These are phyloP conservation scores for Mycena citricolor DNA, from an alignment of 1,284 basidiomycete species.

Conservation along the genomic window DNA sequence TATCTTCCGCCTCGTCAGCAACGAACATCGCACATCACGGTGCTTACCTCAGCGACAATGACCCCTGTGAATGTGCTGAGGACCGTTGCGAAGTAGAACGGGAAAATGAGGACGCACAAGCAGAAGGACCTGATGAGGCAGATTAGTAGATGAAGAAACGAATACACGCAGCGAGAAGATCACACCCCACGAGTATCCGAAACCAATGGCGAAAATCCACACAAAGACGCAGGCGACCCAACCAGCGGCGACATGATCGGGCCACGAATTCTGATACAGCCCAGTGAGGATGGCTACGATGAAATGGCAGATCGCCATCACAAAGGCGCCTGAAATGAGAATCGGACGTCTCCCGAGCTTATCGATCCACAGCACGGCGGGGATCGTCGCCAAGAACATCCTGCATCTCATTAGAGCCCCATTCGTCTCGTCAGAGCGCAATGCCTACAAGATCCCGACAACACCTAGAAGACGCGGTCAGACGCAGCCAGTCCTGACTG, in stretches of 20 bases:
- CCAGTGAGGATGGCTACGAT: slow-evolving; percentile 63
- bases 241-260: slow-evolving; percentile 49
- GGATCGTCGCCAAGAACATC: slow-evolving; percentile 75
- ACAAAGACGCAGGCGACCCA: slow-evolving; percentile 67
- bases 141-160: slow-evolving; percentile 3
- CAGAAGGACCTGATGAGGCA: slow-evolving; percentile 45
- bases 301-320: slow-evolving; percentile 70
- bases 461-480: slow-evolving; percentile 49
- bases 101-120: slow-evolving; percentile 35
- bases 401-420: slow-evolving; percentile 34
- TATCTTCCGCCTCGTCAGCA: too few relatives aligned
- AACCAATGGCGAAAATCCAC: slow-evolving; percentile 67
- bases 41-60: slow-evolving; percentile 52
- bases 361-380: slow-evolving; percentile 73
- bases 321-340: slow-evolving; percentile 65
- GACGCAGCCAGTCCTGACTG: neutral
- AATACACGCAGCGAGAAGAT: neutral
- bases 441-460: slow-evolving; percentile 70
- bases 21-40: too few relatives aligned
- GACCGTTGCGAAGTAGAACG: neutral
- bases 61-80: too few relatives aligned
- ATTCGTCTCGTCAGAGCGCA: neutral
- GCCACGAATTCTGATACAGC: slow-evolving; percentile 53
- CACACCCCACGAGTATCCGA: slow-evolving; percentile 60
- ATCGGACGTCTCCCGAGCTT: slow-evolving; percentile 69